Evolutionary conservation across 2,329 filamentous ascomycete species (phyloP), one percentile per base, ranked within the genome.

Genomic region (Zymoseptoria passerinii): DNA sequence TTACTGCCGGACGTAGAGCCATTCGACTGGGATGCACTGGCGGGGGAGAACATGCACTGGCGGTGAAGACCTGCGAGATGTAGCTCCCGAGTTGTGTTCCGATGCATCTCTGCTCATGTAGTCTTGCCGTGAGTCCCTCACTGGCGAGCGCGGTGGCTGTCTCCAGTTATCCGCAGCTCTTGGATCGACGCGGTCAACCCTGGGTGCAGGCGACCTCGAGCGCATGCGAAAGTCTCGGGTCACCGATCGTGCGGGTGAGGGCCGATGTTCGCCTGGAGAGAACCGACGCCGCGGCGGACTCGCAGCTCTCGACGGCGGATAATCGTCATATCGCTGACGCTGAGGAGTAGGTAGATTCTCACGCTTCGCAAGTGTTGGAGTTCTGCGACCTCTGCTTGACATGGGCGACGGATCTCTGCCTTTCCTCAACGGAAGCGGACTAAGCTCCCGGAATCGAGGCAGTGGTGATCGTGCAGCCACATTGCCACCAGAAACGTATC

Each of bases 31-130:
- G 77, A 65, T 83, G 81, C 13, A 80, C 72, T 10, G 75, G 80
- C 16, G 84, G 84, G 5, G 84, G 86, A 8, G 84, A 85, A n/a
- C n/a, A 65, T 83, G 81, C 13, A 80, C 72, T 10, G 75, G 80
- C 16, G 84, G 84, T 5, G 84, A 86, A 8, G 84, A 85, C 53
- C 82, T 78, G 58, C 83, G 79, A 20, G 84, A 86, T 28, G 81
- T 83, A 19, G 78, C 72, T 19, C 73, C 78, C 8, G 84, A 86
- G 48, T 78, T 80, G 57, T 78, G 73, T 20, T 77, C 80, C 20
- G 80, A 82, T 49, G 77, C 75, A 54, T 80, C 77, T 48, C 76
- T 77, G 35, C 78, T 78, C 1, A 63, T 49, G 50, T 68, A 67
- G 48, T 70, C 69, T 28, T 65, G 65, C 54, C 67, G 66, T n/a